Base-by-base conservation (phyloP, 192 early-diverging fungal species). In the Mortierella claussenii region DNA sequence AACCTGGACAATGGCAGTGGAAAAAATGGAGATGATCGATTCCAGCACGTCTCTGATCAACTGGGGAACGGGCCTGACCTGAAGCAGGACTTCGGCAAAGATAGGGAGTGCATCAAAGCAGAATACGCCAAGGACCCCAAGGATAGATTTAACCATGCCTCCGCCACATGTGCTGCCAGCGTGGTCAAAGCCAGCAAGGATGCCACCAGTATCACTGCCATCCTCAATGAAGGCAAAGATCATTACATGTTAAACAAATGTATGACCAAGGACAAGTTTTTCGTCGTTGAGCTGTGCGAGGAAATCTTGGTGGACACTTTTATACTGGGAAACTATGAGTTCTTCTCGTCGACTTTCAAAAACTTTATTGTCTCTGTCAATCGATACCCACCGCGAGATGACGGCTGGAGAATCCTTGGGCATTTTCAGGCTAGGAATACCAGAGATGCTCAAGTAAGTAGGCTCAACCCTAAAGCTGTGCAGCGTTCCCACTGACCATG, bases 241-340 rank as follows among this genome's bases (percentile, higher is more conserved):
- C 83, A 88, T 49, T 99, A 99, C 80, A 92, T 99, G 92, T 85
- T 98, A 11, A 98, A 97, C 81, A 85, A 88, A 68, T 99, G 98
- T 81, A 73, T 84, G 15, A 88, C 91, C 4, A 66, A 76, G 59
- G 74, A 81, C 20, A 94, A 94, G 59, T 96, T 91, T 78, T 90
- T 98, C 1, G 89, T 95, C n/a, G 85, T 98, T 15, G 94, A 97
- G 80, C 86, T 99, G 5, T 99, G 98, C 79, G 90, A 98, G 65
- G 92, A 92, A 21, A 96, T 98, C 56, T 76, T 97, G 6, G 90
- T 99, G 23, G 94, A 97, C 76, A 88, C 93, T 2, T 69, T 99
- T 53, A 87, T 92, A 17, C 68, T 99, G 44, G 98, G 93, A 49
- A 98, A 98, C 79, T 96, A 91, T 67, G 98, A 99, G 80, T 96